phyloP scores from a whole-genome alignment of 1,139 yeast species.

The Martiniozyma asiatica region DNA sequence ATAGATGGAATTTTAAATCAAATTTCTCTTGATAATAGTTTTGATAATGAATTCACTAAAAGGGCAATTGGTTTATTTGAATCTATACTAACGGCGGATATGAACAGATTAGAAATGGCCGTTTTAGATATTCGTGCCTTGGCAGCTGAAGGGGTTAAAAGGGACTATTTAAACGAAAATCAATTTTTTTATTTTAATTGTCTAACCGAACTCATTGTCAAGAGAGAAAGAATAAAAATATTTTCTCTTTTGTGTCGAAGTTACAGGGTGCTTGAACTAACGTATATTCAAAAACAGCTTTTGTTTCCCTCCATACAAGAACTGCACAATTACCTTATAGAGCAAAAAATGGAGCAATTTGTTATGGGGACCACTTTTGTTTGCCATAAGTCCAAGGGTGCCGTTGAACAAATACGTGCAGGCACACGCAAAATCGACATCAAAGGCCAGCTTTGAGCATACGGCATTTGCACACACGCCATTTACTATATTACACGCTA shows the following conservation, averaged over 20 bases:
- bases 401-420: conserved; percentile 24
- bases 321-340: conserved; percentile 26
- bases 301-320: conserved; percentile 13
- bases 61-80: conserved; percentile 35
- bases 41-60: conserved; percentile 24
- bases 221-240: conserved; percentile 44
- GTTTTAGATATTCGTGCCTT: too few species aligned
- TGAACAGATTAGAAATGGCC: conserved; percentile 9
- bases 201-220: conserved; percentile 16
- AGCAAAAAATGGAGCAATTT: conserved; percentile 27
- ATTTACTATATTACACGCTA: too few species aligned
- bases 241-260: conserved; percentile 47
- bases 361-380: conserved; percentile 29
- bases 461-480: too few species aligned
- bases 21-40: conserved; percentile 13
- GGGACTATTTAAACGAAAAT: conserved; percentile 2
- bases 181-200: conserved; percentile 16
- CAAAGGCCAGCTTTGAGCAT: conserved; percentile 60
- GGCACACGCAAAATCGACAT: conserved; percentile 60
- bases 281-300: conserved; percentile 35
- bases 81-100: conserved; percentile 34
- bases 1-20: conserved; percentile 28
- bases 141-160: conserved; percentile 2
- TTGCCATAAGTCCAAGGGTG: conserved; percentile 35
- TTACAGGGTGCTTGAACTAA: conserved; percentile 42